Evolutionary conservation across 768 basidiomycete genomes (phyloP).

Genomic region (Chalciporus chontae): DNA sequence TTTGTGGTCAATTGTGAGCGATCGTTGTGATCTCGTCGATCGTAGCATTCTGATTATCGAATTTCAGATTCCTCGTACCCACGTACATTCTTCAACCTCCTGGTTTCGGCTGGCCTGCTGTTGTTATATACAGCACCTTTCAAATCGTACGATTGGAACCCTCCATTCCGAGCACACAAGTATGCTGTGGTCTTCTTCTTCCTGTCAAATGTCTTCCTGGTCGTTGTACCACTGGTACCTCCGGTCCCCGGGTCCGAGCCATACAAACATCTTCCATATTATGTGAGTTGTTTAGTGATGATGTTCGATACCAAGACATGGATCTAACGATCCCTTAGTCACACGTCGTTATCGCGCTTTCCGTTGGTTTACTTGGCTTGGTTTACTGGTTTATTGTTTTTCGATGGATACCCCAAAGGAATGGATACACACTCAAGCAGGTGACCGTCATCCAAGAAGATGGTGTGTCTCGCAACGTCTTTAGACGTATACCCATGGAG

Average conservation of each 20-base stretch:
- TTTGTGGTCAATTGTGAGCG: conserved; percentile 63
- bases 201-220: conserved; percentile 61
- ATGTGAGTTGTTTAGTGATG: conserved; percentile 41
- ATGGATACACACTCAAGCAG: conserved; percentile 48
- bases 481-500: conserved; percentile 35
- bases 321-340: conserved; percentile 31
- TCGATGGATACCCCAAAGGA: conserved; percentile 44
- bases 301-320: background rate
- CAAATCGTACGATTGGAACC: conserved; percentile 51
- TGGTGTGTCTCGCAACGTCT: conserved; percentile 54
- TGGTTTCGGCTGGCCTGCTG: conserved; percentile 59
- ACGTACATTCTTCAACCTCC: conserved; percentile 51
- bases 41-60: background rate
- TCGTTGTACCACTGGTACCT: conserved; percentile 61
- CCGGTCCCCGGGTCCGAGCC: conserved; percentile 47
- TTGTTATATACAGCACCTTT: conserved; percentile 51
- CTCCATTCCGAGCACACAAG: conserved; percentile 60
- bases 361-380: conserved; percentile 46
- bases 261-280: conserved; percentile 64
- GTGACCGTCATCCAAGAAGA: conserved; percentile 50
- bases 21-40: background rate
- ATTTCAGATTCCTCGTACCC: conserved; percentile 56
- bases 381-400: conserved; percentile 57
- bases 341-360: conserved; percentile 46
- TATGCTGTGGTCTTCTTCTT: conserved; percentile 51